Conservation (phyloP, 768 basidiomycete genomes). For the Termitomyces sp. region DNA sequence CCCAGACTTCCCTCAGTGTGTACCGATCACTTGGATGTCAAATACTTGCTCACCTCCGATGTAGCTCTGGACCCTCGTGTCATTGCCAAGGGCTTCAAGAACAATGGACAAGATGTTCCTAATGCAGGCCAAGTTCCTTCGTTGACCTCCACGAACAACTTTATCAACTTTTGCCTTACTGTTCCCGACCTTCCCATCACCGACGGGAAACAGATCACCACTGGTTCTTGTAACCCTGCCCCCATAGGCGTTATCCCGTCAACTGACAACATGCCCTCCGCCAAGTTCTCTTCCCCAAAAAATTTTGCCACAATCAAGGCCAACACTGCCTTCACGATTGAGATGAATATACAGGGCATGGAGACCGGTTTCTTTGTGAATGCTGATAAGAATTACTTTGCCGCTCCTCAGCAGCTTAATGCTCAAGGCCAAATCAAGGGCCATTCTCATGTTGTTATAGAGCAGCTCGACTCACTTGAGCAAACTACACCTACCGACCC, state of each 20-base stretch:
- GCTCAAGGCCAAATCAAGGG: slow-evolving; percentile 35
- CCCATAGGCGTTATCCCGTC: slow-evolving; percentile 41
- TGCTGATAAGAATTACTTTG: slow-evolving; percentile 33
- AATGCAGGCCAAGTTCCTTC: slow-evolving; percentile 35
- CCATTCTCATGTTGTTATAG: slow-evolving; percentile 42
- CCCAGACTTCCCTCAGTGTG: slow-evolving; percentile 24
- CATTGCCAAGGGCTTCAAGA: slow-evolving; percentile 21
- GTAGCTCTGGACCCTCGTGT: slow-evolving; percentile 22
- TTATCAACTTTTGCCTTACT: slow-evolving; percentile 41
- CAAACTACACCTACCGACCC: slow-evolving; percentile 42
- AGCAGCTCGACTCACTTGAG: slow-evolving; percentile 19
- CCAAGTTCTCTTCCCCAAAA: slow-evolving; percentile 28
- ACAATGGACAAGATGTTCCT: slow-evolving; percentile 21
- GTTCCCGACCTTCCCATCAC: slow-evolving; percentile 47
- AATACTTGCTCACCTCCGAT: not conserved
- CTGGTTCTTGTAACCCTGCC: slow-evolving; percentile 20
- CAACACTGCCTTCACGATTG: slow-evolving; percentile 36
- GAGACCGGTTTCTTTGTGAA: slow-evolving; percentile 40
- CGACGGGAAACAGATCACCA: slow-evolving; percentile 32
- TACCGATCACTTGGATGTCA: not conserved
- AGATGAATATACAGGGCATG: slow-evolving; percentile 28
- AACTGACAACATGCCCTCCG: slow-evolving; percentile 31
- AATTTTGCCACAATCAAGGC: slow-evolving; percentile 34
- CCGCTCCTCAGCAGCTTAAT: slow-evolving; percentile 41
- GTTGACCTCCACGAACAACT: slow-evolving; percentile 44